phyloP scores from a whole-genome alignment of 78 protist genomes.

The Diacronema lutheri region DNA sequence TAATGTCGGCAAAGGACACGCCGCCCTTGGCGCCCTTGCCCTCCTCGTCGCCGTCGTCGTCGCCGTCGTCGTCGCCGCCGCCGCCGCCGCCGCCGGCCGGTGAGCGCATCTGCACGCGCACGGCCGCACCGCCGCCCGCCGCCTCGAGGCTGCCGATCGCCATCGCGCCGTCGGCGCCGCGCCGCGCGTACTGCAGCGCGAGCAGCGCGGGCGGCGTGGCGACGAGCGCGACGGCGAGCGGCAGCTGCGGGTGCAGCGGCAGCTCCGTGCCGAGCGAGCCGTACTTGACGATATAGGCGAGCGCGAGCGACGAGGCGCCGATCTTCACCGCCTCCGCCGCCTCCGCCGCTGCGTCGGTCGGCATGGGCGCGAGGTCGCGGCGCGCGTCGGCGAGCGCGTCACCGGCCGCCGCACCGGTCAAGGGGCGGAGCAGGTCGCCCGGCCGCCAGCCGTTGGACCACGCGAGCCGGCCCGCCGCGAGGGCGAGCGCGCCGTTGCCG shows the following conservation, averaged over 20 bases:
- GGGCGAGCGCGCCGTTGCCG: conserved; percentile 1
- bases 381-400: background rate
- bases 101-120: too few relatives aligned
- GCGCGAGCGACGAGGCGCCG: background rate
- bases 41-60: background rate
- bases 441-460: conserved; percentile 8
- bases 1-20: background rate
- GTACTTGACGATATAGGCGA: background rate
- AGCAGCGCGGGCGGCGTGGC: too few relatives aligned
- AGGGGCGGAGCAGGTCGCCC: too few relatives aligned
- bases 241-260: background rate
- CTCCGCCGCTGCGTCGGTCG: too few relatives aligned
- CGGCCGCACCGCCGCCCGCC: too few relatives aligned
- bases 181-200: too few relatives aligned
- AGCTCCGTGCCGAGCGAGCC: background rate
- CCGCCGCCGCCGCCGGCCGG: too few relatives aligned
- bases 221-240: background rate
- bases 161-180: too few relatives aligned
- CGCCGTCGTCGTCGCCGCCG: background rate
- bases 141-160: too few relatives aligned
- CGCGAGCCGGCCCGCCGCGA: conserved; percentile 10
- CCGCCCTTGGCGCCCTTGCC: too few relatives aligned
- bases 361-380: too few relatives aligned
- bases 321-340: background rate
- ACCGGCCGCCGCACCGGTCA: too few relatives aligned